A percentile compares a stretch with the other conserved stretches of the same genome.
Conservation (phyloP, 495 filamentous ascomycete species). For the Hypoxylon fuscum region DNA sequence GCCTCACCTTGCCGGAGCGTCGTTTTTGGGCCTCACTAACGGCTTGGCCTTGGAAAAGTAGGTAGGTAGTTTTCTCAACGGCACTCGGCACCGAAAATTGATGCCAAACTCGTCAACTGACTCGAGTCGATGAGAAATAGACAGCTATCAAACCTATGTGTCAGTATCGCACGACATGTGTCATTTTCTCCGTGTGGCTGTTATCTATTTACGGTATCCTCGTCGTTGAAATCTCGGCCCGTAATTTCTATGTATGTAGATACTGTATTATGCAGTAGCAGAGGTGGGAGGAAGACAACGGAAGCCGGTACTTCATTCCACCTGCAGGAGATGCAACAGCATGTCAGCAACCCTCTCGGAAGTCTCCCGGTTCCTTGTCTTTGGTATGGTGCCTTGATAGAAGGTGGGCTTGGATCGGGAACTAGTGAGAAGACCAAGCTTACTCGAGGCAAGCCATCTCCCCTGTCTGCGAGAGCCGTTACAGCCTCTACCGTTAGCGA, state of each 20-base stretch:
- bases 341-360: not conserved
- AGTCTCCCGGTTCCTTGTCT: conserved; percentile 14
- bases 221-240: too few relatives aligned
- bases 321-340: too few relatives aligned
- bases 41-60: not conserved
- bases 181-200: not conserved
- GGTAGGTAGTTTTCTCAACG: not conserved
- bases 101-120: conserved; percentile 17
- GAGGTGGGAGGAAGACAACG: not conserved
- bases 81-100: not conserved
- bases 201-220: conserved; percentile 2
- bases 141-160: conserved; percentile 8
- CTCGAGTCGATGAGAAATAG: conserved; percentile 7
- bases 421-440: conserved; percentile 20
- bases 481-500: conserved; percentile 22
- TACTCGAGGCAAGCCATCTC: conserved; percentile 26
- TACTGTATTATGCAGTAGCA: not conserved
- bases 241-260: not conserved
- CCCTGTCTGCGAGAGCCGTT: conserved; percentile 8
- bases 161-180: conserved; percentile 2
- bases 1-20: conserved; percentile 3
- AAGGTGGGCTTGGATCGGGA: not conserved
- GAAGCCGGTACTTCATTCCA: not conserved
- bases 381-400: conserved; percentile 9
- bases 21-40: not conserved